Conservation (phyloP, 2,329 filamentous ascomycete genomes). For the Setomelanomma holmii region DNA sequence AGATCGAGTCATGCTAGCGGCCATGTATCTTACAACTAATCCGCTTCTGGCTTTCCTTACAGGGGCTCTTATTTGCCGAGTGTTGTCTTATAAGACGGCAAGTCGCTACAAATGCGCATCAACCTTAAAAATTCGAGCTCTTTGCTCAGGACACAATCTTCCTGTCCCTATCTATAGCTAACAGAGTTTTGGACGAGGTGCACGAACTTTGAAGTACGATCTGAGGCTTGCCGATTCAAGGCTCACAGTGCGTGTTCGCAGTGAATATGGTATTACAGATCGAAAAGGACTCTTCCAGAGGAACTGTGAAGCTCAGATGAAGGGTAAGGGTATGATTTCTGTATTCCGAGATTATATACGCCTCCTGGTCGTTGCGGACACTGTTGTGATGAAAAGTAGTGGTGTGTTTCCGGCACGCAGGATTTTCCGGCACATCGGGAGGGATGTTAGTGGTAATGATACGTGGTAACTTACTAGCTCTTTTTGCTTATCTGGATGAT, state of each 20-base stretch:
- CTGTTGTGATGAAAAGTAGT: not conserved
- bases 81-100: not conserved
- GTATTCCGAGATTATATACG: not conserved
- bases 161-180: not conserved
- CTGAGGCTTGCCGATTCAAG: not conserved
- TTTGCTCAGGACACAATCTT: not conserved
- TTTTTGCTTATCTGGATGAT: too few relatives aligned
- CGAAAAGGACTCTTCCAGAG: not conserved
- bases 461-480: too few relatives aligned
- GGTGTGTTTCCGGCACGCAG: not conserved
- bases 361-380: not conserved
- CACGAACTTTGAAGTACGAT: not conserved
- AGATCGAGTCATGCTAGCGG: not conserved
- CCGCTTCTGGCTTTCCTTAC: not conserved
- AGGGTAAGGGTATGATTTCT: not conserved
- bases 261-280: not conserved
- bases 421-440: not conserved
- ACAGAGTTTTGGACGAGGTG: not conserved
- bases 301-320: not conserved
- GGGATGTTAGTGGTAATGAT: too few relatives aligned
- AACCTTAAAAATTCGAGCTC: not conserved
- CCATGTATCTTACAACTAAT: not conserved
- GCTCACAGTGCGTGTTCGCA: not conserved
- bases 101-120: not conserved
- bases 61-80: not conserved